These are phyloP conservation scores for Chytridium lagenaria DNA, from an alignment of 371 early-diverging fungal genomes.

Conservation along the genomic window DNA sequence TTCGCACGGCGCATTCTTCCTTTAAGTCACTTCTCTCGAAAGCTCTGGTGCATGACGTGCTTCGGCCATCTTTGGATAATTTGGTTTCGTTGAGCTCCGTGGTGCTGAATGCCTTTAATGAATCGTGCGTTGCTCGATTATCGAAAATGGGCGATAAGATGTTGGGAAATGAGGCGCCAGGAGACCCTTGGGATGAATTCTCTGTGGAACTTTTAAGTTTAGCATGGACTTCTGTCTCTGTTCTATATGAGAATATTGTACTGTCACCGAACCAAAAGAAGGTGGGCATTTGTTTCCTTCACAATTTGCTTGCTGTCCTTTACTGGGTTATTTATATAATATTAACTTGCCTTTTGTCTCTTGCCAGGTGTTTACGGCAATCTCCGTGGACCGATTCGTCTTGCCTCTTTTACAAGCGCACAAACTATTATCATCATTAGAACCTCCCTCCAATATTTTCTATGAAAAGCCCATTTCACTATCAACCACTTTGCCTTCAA, in stretches of 20 bases:
- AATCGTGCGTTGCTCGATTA: background rate
- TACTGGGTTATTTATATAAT: background rate
- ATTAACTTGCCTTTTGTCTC: background rate
- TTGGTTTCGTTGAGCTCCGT: background rate
- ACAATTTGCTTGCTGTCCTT: background rate
- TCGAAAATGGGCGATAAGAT: background rate
- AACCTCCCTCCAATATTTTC: background rate
- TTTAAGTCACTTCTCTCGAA: background rate
- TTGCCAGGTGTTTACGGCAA: background rate
- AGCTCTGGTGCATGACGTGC: background rate
- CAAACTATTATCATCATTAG: background rate
- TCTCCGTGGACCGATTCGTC: background rate
- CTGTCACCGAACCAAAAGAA: slow-evolving; percentile 4
- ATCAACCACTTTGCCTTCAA: background rate
- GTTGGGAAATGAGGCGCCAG: background rate
- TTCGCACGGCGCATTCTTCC: slow-evolving; percentile 8
- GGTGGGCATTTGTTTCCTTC: background rate
- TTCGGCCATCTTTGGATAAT: background rate
- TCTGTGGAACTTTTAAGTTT: background rate
- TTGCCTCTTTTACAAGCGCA: background rate
- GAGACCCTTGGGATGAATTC: background rate
- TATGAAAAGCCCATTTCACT: background rate
- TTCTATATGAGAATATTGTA: background rate
- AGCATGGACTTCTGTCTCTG: background rate
- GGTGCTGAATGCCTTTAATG: background rate